Percentiles rank a stretch among this genome's conserved stretches.
Conservation (phyloP, 2,329 filamentous ascomycete genomes). For the Nothopassalora personata region DNA sequence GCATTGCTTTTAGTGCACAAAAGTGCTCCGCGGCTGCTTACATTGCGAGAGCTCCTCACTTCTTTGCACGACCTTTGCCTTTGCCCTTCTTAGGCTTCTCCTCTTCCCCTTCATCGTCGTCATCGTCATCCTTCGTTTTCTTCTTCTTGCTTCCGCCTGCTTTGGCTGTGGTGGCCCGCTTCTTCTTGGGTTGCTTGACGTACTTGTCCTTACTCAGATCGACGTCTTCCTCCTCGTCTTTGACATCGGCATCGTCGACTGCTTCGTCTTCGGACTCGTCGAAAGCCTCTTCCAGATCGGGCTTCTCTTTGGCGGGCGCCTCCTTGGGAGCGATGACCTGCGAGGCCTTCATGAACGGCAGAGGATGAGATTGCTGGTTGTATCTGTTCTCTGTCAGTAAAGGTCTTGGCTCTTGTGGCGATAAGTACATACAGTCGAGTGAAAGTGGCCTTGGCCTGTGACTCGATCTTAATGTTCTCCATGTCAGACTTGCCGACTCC, state of each 20-base stretch:
- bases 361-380: conserved; percentile 76
- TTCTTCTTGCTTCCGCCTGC: conserved; percentile 50
- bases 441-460: conserved; percentile 81
- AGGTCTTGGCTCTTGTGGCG: not conserved
- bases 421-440: conserved; percentile 68
- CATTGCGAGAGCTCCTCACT: conserved; percentile 8
- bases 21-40: not conserved
- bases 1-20: not conserved
- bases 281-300: conserved; percentile 92
- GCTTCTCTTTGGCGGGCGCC: conserved; percentile 65
- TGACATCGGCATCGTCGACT: conserved; percentile 41
- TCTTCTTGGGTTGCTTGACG: conserved; percentile 84
- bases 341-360: conserved; percentile 94
- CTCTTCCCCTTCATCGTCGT: conserved; percentile 35
- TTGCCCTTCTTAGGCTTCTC: conserved; percentile 40
- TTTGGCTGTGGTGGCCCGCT: conserved; percentile 47
- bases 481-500: conserved; percentile 80
- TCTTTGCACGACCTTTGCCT: conserved; percentile 33
- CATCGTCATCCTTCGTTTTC: conserved; percentile 64
- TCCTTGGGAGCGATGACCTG: conserved; percentile 69
- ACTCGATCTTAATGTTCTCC: conserved; percentile 69
- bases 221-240: conserved; percentile 57
- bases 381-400: conserved; percentile 53
- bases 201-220: conserved; percentile 95
- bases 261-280: conserved; percentile 77